Evolutionary conservation across 2,329 filamentous ascomycete genomes (phyloP), one percentile per base, ranked within the genome.

Genomic region (Colletotrichum acutatum): DNA sequence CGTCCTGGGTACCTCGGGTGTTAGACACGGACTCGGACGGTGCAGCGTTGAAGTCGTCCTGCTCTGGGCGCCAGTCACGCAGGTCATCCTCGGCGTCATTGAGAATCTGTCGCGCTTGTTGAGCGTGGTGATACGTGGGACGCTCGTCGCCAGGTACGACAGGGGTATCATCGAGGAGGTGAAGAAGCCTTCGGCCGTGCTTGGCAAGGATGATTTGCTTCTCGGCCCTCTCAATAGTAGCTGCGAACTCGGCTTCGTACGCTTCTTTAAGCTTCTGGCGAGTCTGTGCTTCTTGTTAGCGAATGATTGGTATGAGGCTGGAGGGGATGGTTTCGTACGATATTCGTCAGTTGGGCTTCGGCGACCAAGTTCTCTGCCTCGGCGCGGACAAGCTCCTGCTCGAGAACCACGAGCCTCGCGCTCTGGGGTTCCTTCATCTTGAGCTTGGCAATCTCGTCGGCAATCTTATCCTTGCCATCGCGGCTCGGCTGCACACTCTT

Each of bases 281-380:
- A 46, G 97, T 98, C 94, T 97, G 74, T 12, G 19, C 16, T 61
- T 1, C 22, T 19, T 32, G 7, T 12, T 26, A 26, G 28, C 37
- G 12, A 12, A 64, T 9, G 2, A 46, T 59, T 26, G 2, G 1
- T 14, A 11, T 34, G 11, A 34, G 32, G 11, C 32, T 4, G 12
- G 11, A 19, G 24, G 11, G 12, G 1, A 28, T 16, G 19, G 53
- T 63, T n/a, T 89, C 92, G 74, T 86, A 97, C 95, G 77, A 98
- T 91, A 82, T 99, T 99, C 80, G 94, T 96, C 82, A 99, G 88
- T 84, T 99, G 97, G 26, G 97, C 97, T 84, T 99, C 97, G 1
- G 97, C 97, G 62, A 99, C 97, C 72, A 99, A 85, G 79, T 95
- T 97, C 86, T 98, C 95, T 3, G 97, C 97, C 87, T 99, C 97